These are phyloP conservation scores for Xylariomycetidae sp. DNA, from an alignment of 2,329 filamentous ascomycete genomes.

Conservation along the genomic window DNA sequence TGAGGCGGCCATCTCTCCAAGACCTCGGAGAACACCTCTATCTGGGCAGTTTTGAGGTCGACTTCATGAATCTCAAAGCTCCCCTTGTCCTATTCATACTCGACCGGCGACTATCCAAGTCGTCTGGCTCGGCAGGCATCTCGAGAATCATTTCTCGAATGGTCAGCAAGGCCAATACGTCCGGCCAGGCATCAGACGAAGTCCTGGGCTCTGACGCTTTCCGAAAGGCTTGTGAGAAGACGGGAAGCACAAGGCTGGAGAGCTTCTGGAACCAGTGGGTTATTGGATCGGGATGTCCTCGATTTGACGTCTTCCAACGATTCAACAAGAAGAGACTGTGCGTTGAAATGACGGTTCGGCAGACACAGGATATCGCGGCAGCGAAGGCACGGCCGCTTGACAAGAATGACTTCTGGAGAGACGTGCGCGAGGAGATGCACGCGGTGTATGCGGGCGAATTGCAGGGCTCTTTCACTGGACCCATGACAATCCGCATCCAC, in stretches of 20 bases:
- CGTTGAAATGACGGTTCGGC: slow-evolving; percentile 83
- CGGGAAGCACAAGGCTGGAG: slow-evolving; percentile 80
- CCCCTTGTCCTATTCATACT: slow-evolving; percentile 89
- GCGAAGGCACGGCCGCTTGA: slow-evolving; percentile 50
- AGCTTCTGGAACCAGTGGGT: slow-evolving; percentile 94
- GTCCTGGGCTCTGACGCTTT: slow-evolving; percentile 73
- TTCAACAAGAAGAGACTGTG: slow-evolving; percentile 98
- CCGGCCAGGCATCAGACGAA: slow-evolving; percentile 55
- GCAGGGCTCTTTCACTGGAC: slow-evolving; percentile 82
- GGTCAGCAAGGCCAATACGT: slow-evolving; percentile 75
- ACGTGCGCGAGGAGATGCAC: slow-evolving; percentile 72
- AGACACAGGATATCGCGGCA: slow-evolving; percentile 53
- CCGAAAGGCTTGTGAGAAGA: slow-evolving; percentile 77
- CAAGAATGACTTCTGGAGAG: slow-evolving; percentile 72
- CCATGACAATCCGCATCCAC: slow-evolving; percentile 96
- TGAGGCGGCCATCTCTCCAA: slow-evolving; percentile 74
- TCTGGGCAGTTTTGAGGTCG: slow-evolving; percentile 76
- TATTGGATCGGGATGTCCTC: slow-evolving; percentile 78
- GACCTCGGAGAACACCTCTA: slow-evolving; percentile 73
- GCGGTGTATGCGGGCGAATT: slow-evolving; percentile 63
- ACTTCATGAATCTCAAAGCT: slow-evolving; percentile 88
- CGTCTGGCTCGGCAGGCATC: slow-evolving; percentile 76
- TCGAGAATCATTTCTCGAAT: slow-evolving; percentile 80
- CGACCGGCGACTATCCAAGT: slow-evolving; percentile 84
- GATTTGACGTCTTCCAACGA: slow-evolving; percentile 76